Conservation (phyloP, 768 basidiomycete species). For the Rhodosporidiobolus odoratus region DNA sequence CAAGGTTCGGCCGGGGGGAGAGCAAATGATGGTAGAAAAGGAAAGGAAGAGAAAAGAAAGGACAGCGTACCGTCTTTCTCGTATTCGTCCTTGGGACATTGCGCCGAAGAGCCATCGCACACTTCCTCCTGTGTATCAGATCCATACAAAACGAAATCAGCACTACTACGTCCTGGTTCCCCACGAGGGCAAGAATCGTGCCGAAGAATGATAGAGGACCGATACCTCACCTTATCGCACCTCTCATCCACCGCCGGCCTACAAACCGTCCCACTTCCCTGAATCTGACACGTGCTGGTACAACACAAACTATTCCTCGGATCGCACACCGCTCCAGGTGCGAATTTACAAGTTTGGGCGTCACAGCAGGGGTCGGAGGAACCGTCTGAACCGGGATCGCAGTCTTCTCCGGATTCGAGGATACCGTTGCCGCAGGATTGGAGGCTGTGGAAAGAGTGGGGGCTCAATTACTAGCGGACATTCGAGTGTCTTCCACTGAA, state of each 20-base stretch:
- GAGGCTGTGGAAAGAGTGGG: not conserved
- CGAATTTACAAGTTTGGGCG: constrained; percentile 59
- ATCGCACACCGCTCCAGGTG: constrained; percentile 66
- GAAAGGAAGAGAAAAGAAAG: constrained; percentile 1
- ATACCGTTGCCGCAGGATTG: constrained; percentile 61
- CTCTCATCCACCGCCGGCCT: constrained; percentile 59
- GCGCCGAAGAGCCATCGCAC: constrained; percentile 17
- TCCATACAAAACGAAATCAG: not conserved
- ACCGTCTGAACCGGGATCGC: constrained; percentile 63
- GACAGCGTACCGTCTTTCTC: constrained; percentile 23
- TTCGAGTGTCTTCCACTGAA: not conserved
- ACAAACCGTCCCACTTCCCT: constrained; percentile 55
- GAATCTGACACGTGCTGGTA: constrained; percentile 62
- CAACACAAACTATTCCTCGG: constrained; percentile 72
- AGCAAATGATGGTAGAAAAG: not conserved
- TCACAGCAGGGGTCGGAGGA: constrained; percentile 65
- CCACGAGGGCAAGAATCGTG: constrained; percentile 68
- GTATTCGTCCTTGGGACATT: constrained; percentile 33
- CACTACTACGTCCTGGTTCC: constrained; percentile 61
- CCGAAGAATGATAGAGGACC: constrained; percentile 67
- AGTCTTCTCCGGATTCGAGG: constrained; percentile 75
- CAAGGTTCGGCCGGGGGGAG: not conserved
- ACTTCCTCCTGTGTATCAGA: constrained; percentile 1
- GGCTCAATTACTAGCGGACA: not conserved
- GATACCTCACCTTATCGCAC: constrained; percentile 56